A percentile compares a stretch with the other conserved stretches of the same genome.
phyloP scores from a whole-genome alignment of 371 early-diverging fungal genomes.

The Gilbertella persicaria region DNA sequence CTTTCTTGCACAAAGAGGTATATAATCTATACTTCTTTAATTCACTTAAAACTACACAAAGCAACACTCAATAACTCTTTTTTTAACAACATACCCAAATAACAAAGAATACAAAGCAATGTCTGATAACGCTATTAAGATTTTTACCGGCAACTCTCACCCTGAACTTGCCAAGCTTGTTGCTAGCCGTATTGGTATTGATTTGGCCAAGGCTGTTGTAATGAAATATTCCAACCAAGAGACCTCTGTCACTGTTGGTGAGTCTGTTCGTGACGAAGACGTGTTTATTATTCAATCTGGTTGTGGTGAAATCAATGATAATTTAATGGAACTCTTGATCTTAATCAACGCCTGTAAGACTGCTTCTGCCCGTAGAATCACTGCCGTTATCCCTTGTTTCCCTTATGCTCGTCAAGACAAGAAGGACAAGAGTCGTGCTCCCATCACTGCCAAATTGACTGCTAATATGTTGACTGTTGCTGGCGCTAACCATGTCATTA shows the following conservation, averaged over 20 bases:
- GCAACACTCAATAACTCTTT: too few species aligned
- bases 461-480: constrained; percentile 96
- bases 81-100: not conserved
- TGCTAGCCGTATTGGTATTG: constrained; percentile 86
- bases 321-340: constrained; percentile 94
- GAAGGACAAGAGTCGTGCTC: constrained; percentile 94
- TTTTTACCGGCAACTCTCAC: constrained; percentile 97
- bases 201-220: constrained; percentile 87
- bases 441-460: constrained; percentile 90
- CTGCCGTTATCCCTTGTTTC: constrained; percentile 98
- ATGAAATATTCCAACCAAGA: constrained; percentile 97
- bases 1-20: too few species aligned
- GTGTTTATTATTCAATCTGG: constrained; percentile 90
- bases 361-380: constrained; percentile 90
- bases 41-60: too few species aligned
- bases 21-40: too few species aligned
- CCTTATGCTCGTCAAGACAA: constrained; percentile 97
- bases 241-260: constrained; percentile 94
- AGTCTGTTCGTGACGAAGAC: constrained; percentile 95
- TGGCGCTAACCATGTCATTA: constrained; percentile 97
- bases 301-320: constrained; percentile 92
- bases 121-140: constrained; percentile 74
- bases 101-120: too few species aligned
- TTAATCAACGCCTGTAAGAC: constrained; percentile 97
- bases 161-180: constrained; percentile 89